These are phyloP conservation scores for Botrytis galanthina DNA, from an alignment of 2,329 filamentous ascomycete species.

Conservation along the genomic window DNA sequence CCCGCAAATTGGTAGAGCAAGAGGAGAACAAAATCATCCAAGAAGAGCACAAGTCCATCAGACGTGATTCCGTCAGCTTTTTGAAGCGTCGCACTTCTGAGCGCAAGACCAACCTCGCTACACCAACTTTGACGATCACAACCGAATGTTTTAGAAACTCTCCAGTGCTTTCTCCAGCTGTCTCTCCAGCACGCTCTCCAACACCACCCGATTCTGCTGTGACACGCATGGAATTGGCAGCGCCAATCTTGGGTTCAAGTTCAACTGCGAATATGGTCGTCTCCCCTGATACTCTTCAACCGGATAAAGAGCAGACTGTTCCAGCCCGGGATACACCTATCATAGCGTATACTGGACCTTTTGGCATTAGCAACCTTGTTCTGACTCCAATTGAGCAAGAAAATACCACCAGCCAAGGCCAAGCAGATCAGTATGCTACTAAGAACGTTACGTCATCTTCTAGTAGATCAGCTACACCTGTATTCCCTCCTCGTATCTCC, in stretches of 20 bases:
- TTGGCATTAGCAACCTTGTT: not conserved
- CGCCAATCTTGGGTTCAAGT: not conserved
- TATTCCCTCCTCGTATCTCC: not conserved
- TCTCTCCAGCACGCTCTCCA: not conserved
- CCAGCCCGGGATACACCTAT: not conserved
- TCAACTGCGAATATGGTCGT: not conserved
- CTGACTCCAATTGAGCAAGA: not conserved
- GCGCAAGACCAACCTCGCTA: not conserved
- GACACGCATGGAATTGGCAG: not conserved
- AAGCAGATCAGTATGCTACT: not conserved
- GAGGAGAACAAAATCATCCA: constrained; percentile 9
- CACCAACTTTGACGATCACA: not conserved
- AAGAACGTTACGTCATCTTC: not conserved
- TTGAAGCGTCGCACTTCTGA: constrained; percentile 12
- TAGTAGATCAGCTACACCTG: not conserved
- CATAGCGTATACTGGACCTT: not conserved
- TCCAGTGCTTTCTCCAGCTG: not conserved
- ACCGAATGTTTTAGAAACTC: not conserved
- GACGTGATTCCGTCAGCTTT: constrained; percentile 4
- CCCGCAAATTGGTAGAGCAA: constrained; percentile 13
- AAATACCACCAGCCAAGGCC: no score
- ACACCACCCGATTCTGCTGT: not conserved
- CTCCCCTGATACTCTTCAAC: not conserved
- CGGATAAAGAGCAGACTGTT: not conserved
- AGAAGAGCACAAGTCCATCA: constrained; percentile 9